Percentiles rank a stretch among this genome's conserved stretches.
phyloP scores from a whole-genome alignment of 495 filamentous ascomycete genomes.

The Chaetomium fimeti region DNA sequence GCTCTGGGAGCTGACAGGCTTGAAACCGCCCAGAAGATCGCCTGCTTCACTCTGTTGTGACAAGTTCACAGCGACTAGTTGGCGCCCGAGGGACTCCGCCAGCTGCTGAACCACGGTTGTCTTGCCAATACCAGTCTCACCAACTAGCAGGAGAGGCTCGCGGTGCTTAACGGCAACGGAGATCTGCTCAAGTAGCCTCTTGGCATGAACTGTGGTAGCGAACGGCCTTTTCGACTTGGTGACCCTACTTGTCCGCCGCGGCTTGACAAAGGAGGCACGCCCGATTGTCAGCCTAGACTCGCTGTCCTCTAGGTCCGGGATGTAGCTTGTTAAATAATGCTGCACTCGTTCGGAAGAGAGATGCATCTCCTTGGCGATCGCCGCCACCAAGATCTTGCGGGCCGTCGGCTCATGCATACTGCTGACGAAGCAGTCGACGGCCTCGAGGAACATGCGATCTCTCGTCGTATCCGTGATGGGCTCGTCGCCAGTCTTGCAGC shows the following conservation, averaged over 20 bases:
- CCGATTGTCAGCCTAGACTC: slow-evolving; percentile 63
- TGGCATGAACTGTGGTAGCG: slow-evolving; percentile 69
- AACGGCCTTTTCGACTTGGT: slow-evolving; percentile 58
- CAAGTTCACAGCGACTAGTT: slow-evolving; percentile 85
- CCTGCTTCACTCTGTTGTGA: slow-evolving; percentile 96
- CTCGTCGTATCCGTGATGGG: slow-evolving; percentile 66
- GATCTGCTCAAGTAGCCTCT: slow-evolving; percentile 77
- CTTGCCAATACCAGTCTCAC: slow-evolving; percentile 97
- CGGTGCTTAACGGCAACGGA: slow-evolving; percentile 74
- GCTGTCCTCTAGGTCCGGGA: slow-evolving; percentile 60
- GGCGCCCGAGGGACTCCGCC: slow-evolving; percentile 73
- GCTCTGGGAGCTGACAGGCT: slow-evolving; percentile 85
- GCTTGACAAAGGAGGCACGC: slow-evolving; percentile 58
- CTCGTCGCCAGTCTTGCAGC: slow-evolving; percentile 69
- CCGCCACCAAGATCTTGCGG: slow-evolving; percentile 58
- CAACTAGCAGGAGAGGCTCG: slow-evolving; percentile 89
- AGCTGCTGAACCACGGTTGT: slow-evolving; percentile 93
- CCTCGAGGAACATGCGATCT: slow-evolving; percentile 87
- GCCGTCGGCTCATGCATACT: slow-evolving; percentile 65
- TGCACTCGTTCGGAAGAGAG: slow-evolving; percentile 75
- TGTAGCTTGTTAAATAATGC: slow-evolving; percentile 65
- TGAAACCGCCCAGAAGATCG: slow-evolving; percentile 92
- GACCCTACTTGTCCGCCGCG: slow-evolving; percentile 40
- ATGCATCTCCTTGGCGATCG: slow-evolving; percentile 80
- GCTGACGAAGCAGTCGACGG: slow-evolving; percentile 82